Conservation (phyloP, 2,329 filamentous ascomycete species). For the Pyrenochaeta sp. region DNA sequence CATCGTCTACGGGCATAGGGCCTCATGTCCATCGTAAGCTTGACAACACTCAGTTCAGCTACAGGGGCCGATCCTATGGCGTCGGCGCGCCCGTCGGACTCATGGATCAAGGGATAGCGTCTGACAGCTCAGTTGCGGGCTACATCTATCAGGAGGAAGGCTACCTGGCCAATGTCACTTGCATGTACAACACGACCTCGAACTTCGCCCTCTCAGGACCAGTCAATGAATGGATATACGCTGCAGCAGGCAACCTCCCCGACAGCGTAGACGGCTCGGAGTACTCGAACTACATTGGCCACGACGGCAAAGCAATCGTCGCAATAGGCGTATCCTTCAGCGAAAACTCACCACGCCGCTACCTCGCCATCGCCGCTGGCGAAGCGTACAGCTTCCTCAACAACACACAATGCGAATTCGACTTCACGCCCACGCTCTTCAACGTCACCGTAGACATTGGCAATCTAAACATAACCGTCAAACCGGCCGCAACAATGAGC, state of each 20-base stretch:
- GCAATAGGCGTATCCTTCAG: slow-evolving; percentile 43
- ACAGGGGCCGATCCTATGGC: slow-evolving; percentile 52
- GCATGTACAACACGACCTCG: slow-evolving; percentile 49
- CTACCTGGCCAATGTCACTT: slow-evolving; percentile 43
- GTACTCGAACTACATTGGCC: slow-evolving; percentile 44
- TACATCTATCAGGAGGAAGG: slow-evolving; percentile 49
- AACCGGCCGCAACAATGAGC: slow-evolving; percentile 11
- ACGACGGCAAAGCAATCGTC: slow-evolving; percentile 38
- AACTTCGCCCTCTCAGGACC: slow-evolving; percentile 37
- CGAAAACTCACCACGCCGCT: slow-evolving; percentile 32
- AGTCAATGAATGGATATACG: slow-evolving; percentile 36
- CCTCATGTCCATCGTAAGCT: slow-evolving; percentile 33
- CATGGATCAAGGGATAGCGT: slow-evolving; percentile 26
- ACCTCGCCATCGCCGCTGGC: slow-evolving; percentile 43
- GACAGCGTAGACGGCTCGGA: slow-evolving; percentile 34
- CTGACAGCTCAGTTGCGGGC: slow-evolving; percentile 25
- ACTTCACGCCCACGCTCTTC: slow-evolving; percentile 38
- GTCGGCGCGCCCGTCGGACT: slow-evolving; percentile 52
- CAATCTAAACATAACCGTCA: slow-evolving; percentile 40
- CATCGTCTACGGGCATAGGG: slow-evolving; percentile 25
- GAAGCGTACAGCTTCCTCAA: slow-evolving; percentile 40
- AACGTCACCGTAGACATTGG: slow-evolving; percentile 40
- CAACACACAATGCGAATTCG: slow-evolving; percentile 42
- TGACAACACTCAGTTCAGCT: slow-evolving; percentile 40
- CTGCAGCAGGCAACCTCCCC: slow-evolving; percentile 30